These are phyloP conservation scores for Daldinia decipiens DNA, from an alignment of 495 filamentous ascomycete species.

Conservation along the genomic window DNA sequence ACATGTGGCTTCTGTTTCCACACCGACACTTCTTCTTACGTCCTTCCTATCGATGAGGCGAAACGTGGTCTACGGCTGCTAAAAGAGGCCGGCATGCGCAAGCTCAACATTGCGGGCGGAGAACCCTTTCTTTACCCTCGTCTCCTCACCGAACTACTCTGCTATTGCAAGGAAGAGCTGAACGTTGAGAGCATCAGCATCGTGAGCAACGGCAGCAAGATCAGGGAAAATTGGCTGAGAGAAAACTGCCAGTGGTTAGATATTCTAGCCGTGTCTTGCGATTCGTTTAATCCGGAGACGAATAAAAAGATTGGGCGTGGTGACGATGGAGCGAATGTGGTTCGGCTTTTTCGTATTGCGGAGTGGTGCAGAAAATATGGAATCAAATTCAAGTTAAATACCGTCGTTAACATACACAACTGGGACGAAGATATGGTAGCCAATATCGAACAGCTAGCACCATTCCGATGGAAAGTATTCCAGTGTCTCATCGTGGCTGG, in stretches of 20 bases:
- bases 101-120: slow-evolving; percentile 69
- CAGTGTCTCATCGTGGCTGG: slow-evolving; percentile 66
- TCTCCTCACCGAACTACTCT: slow-evolving; percentile 57
- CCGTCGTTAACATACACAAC: slow-evolving; percentile 63
- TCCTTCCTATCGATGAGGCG: slow-evolving; percentile 51
- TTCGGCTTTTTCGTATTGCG: slow-evolving; percentile 54
- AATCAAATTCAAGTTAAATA: slow-evolving; percentile 70
- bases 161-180: slow-evolving; percentile 63
- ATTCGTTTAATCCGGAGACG: slow-evolving; percentile 65
- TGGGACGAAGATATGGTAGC: slow-evolving; percentile 65
- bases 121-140: slow-evolving; percentile 67
- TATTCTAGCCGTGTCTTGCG: slow-evolving; percentile 66
- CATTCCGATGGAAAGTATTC: slow-evolving; percentile 70
- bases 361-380: slow-evolving; percentile 58
- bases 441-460: slow-evolving; percentile 53
- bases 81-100: slow-evolving; percentile 63
- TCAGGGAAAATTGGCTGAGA: slow-evolving; percentile 57
- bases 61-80: slow-evolving; percentile 61
- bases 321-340: slow-evolving; percentile 56
- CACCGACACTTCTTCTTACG: slow-evolving; percentile 60
- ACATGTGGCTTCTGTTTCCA: slow-evolving; percentile 68
- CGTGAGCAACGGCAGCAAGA: slow-evolving; percentile 63
- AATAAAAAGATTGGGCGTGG: slow-evolving; percentile 65
- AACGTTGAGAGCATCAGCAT: slow-evolving; percentile 63
- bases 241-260: slow-evolving; percentile 59